phyloP scores from a whole-genome alignment of 768 basidiomycete species.

The Clitopilus hobsonii region DNA sequence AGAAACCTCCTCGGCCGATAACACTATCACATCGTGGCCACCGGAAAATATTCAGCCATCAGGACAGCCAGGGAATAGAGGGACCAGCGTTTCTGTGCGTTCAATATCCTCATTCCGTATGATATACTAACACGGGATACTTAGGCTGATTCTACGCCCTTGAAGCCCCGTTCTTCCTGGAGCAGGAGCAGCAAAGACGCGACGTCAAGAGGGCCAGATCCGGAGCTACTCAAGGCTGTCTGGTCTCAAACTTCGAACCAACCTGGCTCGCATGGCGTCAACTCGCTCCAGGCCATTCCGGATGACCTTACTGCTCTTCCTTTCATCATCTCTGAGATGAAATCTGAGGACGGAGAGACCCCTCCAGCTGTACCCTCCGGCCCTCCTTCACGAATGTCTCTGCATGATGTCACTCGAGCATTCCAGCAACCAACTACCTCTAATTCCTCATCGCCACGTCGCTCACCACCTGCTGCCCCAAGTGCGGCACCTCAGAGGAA shows the following conservation, averaged over 20 bases:
- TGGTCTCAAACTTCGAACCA: constrained; percentile 80
- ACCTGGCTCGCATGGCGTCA: constrained; percentile 59
- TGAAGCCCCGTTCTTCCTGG: constrained; percentile 53
- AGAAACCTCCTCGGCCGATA: constrained; percentile 11
- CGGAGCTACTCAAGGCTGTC: constrained; percentile 80
- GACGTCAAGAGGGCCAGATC: constrained; percentile 64
- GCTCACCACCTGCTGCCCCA: constrained; percentile 49
- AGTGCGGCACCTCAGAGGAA: constrained; percentile 37
- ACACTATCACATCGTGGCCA: constrained; percentile 2
- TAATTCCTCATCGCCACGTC: constrained; percentile 42
- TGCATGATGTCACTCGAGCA: constrained; percentile 79
- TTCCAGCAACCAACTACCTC: constrained; percentile 76
- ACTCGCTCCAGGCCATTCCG: constrained; percentile 79
- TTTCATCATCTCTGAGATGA: constrained; percentile 79
- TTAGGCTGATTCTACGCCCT: constrained; percentile 39
- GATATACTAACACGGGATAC: constrained; percentile 1
- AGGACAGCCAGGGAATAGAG: background rate
- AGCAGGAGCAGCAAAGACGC: constrained; percentile 63
- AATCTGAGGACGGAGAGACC: constrained; percentile 81
- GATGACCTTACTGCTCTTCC: constrained; percentile 80
- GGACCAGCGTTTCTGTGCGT: constrained; percentile 42
- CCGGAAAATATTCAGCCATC: background rate
- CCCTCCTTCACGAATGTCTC: constrained; percentile 69
- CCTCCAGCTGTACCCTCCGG: constrained; percentile 59
- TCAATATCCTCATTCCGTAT: background rate